Conservation (phyloP, 129 eudicot species). For the Tanacetum coccineum region DNA sequence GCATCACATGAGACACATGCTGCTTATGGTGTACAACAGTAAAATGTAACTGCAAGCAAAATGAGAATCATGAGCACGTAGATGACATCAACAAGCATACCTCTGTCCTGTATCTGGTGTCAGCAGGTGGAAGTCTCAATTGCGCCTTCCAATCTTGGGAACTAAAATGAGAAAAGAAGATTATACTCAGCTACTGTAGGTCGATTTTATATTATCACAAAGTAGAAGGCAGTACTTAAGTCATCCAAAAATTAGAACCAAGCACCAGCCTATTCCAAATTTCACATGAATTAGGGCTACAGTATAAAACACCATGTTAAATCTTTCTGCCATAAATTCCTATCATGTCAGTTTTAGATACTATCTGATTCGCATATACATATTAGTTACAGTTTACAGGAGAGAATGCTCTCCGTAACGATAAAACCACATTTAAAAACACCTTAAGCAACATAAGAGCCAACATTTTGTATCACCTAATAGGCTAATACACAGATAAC, state of each 20-base stretch:
- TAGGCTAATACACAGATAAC: no score
- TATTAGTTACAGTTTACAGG: neutral
- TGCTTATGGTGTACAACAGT: neutral
- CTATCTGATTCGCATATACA: neutral
- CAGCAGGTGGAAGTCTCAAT: conserved; percentile 79
- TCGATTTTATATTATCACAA: neutral
- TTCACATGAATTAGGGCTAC: neutral
- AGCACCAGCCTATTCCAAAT: neutral
- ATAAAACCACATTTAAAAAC: neutral
- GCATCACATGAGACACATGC: conserved; percentile 1
- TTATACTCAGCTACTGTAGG: neutral
- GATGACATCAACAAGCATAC: conserved; percentile 36
- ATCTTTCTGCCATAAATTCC: conserved; percentile 4
- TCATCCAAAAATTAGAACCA: neutral
- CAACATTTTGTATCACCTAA: no score
- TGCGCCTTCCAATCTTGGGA: conserved; percentile 95
- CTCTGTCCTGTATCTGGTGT: conserved; percentile 88
- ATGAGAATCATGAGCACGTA: neutral
- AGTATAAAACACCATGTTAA: neutral
- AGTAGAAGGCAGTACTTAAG: conserved; percentile 1
- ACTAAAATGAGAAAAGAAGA: conserved; percentile 36
- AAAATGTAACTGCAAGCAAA: conserved; percentile 45
- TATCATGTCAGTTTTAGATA: neutral
- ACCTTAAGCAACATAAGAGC: no score
- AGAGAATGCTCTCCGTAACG: no score